Percentiles rank a stretch among this genome's conserved stretches.
phyloP scores from a whole-genome alignment of 441 rosid species.

The Mallotus repandus region DNA sequence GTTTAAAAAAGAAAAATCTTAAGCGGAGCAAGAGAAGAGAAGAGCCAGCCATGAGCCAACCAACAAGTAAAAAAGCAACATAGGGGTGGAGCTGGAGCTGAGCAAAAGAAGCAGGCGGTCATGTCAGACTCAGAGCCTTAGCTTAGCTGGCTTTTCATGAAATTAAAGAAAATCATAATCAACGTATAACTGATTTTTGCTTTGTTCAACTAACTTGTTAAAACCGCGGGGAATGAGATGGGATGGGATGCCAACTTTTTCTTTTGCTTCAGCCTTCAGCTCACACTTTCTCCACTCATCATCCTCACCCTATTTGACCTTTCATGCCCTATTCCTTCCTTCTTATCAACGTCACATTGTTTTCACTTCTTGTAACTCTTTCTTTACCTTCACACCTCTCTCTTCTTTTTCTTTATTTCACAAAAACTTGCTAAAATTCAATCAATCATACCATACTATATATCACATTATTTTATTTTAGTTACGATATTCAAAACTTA shows the following conservation, averaged over 20 bases:
- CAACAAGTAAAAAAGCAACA: too few relatives aligned
- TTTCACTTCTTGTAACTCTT: too few relatives aligned
- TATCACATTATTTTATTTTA: too few relatives aligned
- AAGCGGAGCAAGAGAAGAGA: neutral
- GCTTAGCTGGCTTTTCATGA: too few relatives aligned
- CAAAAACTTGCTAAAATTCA: too few relatives aligned
- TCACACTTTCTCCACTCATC: neutral
- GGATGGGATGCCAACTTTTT: too few relatives aligned
- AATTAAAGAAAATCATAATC: neutral
- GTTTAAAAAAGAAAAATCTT: neutral
- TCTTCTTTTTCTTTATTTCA: too few relatives aligned
- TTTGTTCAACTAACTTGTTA: neutral
- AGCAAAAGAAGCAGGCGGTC: neutral
- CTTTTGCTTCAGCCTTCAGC: neutral
- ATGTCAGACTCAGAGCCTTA: too few relatives aligned
- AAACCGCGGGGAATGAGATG: neutral
- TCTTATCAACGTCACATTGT: neutral
- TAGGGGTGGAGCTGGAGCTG: neutral
- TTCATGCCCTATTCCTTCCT: neutral
- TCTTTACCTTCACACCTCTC: too few relatives aligned
- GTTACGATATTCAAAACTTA: too few relatives aligned
- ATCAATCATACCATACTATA: too few relatives aligned
- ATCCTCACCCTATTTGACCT: conserved; percentile 2
- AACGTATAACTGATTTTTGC: neutral
- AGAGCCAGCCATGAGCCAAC: too few relatives aligned